Base-by-base conservation (phyloP, 78 protist genomes). In the Chrysochromulina parva region DNA sequence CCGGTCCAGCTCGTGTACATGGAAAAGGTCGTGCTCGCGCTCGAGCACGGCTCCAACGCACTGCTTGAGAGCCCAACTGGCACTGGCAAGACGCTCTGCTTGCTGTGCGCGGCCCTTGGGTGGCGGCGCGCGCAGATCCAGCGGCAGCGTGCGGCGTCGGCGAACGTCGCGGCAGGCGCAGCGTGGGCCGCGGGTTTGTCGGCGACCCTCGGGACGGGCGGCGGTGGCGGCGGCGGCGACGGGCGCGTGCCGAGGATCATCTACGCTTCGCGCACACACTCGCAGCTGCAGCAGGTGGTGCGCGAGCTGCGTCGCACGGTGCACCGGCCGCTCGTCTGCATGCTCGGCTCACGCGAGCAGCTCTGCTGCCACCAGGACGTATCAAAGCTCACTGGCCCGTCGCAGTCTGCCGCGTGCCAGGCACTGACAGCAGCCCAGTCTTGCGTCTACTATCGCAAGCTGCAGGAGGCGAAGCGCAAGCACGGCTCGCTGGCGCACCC, bases 61-160 rank as follows among this genome's bases (percentile, higher is more conserved):
- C 93, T 97, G 74, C 92, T 97, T 7, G 98, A 97, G 76, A 73
- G 92, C 69, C 98, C 98, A 9, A 97, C 98, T 6, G 99, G 99
- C 57, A 98, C 99, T 0, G 99, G 99, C 0, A 98, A 98, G 93
- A 98, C 99, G 24, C 93, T 98, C 28, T 92, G 97, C 67, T 88
- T 98, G 53, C 93, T 98, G 50, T 97, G 99, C 58, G 93, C 98
- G 19, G 14, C 96, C 2, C 91, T 97, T 16, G 98, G 86, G 13
- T 98, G 99, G 99, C 22, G 26, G 20, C n/a, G 16, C 19, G 38
- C 14, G 28, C 28, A 9, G 47, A n/a, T 38, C 11, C 57, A 81
- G 69, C 28, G 14, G 54, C 38, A 55, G 73, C 89, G 17, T 52
- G 69, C 69, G 69, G 69, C 62, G 62, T 13, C 24, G 24, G 62